phyloP scores from a whole-genome alignment of 1,139 yeast genomes.

The Debaryomyces subglobosus region DNA sequence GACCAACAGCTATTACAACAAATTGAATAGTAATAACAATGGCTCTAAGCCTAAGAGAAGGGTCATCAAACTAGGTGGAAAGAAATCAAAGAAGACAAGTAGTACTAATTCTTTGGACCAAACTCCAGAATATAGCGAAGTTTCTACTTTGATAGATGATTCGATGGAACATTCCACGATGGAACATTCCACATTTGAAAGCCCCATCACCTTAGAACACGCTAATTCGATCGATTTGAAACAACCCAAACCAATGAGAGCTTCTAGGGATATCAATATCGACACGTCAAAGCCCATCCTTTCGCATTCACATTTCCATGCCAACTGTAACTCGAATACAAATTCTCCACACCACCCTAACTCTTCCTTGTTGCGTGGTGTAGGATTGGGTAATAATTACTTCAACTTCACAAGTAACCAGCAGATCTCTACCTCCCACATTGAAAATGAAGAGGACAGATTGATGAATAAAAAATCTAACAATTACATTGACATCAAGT shows the following conservation, averaged over 20 bases:
- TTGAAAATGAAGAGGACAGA: slow-evolving; percentile 17
- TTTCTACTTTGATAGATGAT: slow-evolving; percentile 16
- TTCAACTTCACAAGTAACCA: slow-evolving; percentile 33
- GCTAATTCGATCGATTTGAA: slow-evolving; percentile 10
- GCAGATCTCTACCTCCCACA: slow-evolving; percentile 28
- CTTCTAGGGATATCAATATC: slow-evolving; percentile 18
- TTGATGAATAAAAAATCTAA: slow-evolving; percentile 27
- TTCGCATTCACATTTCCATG: slow-evolving; percentile 23
- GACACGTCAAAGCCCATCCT: slow-evolving; percentile 13
- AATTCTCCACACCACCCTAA: slow-evolving; percentile 18
- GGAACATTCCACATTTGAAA: background rate
- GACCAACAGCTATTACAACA: slow-evolving; percentile 41
- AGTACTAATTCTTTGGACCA: slow-evolving; percentile 5
- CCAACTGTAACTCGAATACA: slow-evolving; percentile 13
- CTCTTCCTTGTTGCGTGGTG: slow-evolving; percentile 28
- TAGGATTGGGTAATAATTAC: slow-evolving; percentile 42
- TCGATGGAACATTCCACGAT: slow-evolving; percentile 8
- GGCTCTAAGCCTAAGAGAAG: slow-evolving; percentile 51
- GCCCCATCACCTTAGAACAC: slow-evolving; percentile 1
- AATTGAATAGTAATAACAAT: slow-evolving; percentile 26
- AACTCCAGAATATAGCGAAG: slow-evolving; percentile 11
- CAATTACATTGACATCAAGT: slow-evolving; percentile 38
- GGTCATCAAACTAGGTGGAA: slow-evolving; percentile 41
- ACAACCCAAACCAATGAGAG: slow-evolving; percentile 32
- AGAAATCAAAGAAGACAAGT: slow-evolving; percentile 15